These are phyloP conservation scores for Nematodospora anomalae DNA, from an alignment of 1,139 yeast species.

Conservation along the genomic window DNA sequence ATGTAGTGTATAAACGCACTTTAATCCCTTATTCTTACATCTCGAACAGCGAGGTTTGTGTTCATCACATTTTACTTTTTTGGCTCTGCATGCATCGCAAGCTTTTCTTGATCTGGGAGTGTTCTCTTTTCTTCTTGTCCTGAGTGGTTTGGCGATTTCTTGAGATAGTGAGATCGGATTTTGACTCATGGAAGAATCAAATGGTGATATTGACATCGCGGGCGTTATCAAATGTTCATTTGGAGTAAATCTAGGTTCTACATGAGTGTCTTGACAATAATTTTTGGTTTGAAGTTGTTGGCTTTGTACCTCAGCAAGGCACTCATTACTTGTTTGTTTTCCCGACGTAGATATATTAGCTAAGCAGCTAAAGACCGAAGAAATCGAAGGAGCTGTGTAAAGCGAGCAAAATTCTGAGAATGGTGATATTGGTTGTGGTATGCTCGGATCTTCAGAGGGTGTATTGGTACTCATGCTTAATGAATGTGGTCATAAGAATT, in stretches of 20 bases:
- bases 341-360: background rate
- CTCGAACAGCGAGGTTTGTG: constrained; percentile 40
- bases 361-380: background rate
- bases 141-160: background rate
- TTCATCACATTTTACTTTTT: constrained; percentile 47
- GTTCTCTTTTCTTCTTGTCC: background rate
- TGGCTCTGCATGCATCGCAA: constrained; percentile 33
- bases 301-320: no score
- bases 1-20: constrained; percentile 28
- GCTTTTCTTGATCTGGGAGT: constrained; percentile 28
- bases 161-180: background rate
- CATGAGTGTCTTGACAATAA: no score
- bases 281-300: no score
- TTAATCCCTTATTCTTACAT: constrained; percentile 30
- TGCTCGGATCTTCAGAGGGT: background rate
- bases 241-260: no score
- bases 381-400: no score
- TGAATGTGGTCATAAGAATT: no score
- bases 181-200: background rate
- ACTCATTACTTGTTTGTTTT: background rate
- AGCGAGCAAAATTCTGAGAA: background rate
- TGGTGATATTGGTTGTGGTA: background rate
- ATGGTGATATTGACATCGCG: background rate
- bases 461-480: background rate
- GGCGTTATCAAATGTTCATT: background rate